Evolutionary conservation across 179 eudicot genomes (phyloP).

Genomic region (Silene vulgaris): DNA sequence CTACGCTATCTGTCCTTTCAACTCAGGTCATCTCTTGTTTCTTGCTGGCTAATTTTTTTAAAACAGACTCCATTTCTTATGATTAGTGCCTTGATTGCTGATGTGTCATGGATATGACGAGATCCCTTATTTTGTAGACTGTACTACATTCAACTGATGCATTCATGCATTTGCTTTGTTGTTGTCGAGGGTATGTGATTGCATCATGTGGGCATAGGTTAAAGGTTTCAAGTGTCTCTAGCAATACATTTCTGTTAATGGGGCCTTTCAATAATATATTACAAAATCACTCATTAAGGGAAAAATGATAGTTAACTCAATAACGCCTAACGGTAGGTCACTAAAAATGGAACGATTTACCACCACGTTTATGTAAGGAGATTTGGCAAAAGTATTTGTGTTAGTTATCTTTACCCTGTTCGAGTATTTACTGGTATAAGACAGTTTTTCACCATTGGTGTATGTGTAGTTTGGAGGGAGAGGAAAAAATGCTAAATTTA

Average conservation of each 20-base stretch:
- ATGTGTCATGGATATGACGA: neutral
- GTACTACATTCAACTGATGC: neutral
- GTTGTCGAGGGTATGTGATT: neutral
- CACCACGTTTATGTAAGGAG: too few species aligned
- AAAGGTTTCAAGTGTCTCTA: neutral
- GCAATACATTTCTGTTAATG: too few species aligned
- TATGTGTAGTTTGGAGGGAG: neutral
- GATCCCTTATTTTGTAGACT: neutral
- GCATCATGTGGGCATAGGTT: neutral
- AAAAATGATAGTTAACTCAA: too few species aligned
- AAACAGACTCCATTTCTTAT: neutral
- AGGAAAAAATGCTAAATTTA: neutral
- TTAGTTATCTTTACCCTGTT: neutral
- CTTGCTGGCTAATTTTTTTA: slow-evolving; percentile 8
- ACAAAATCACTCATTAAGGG: too few species aligned
- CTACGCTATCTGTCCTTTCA: slow-evolving; percentile 84
- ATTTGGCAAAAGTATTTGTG: too few species aligned
- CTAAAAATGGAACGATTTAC: too few species aligned
- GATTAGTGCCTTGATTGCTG: neutral
- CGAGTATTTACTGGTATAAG: neutral
- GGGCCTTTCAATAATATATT: too few species aligned
- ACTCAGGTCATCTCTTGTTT: slow-evolving; percentile 74
- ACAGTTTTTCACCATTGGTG: neutral
- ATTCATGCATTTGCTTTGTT: neutral
- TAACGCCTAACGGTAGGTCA: too few species aligned